Percentiles rank a stretch among this genome's conserved stretches.
phyloP scores from a whole-genome alignment of 2,329 filamentous ascomycete genomes.

The Diplodia corticola region DNA sequence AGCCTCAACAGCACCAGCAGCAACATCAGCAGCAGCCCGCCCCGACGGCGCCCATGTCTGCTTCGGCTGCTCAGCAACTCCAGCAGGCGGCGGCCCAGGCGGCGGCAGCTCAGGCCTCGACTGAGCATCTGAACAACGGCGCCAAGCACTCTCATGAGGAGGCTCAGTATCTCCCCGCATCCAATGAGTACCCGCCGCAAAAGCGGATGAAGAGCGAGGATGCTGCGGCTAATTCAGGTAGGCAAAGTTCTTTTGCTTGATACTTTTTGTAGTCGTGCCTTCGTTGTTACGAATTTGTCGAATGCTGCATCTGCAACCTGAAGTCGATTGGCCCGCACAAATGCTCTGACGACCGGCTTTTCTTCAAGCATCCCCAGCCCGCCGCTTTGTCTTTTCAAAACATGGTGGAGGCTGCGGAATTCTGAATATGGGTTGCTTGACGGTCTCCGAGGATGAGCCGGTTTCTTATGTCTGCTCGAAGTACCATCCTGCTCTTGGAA shows the following conservation, averaged over 20 bases:
- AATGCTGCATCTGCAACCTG: background rate
- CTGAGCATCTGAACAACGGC: constrained; percentile 20
- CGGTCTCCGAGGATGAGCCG: background rate
- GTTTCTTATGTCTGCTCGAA: background rate
- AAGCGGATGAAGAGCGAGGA: constrained; percentile 24
- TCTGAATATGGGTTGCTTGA: background rate
- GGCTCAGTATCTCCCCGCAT: constrained; percentile 21
- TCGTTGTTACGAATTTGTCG: background rate
- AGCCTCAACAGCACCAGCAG: background rate
- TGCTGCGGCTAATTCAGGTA: background rate
- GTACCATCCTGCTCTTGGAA: background rate
- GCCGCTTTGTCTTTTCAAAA: background rate
- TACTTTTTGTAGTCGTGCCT: background rate
- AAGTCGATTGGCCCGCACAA: background rate
- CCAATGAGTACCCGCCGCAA: constrained; percentile 16
- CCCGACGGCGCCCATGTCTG: constrained; percentile 37
- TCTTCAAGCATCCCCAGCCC: background rate
- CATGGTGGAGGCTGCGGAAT: too few species aligned
- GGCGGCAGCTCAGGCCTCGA: constrained; percentile 32
- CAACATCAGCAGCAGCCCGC: constrained; percentile 13
- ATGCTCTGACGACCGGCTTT: background rate
- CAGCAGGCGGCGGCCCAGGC: constrained; percentile 28
- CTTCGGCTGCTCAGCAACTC: constrained; percentile 24
- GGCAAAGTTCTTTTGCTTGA: background rate
- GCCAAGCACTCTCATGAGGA: constrained; percentile 23